Evolutionary conservation across 2,329 filamentous ascomycete genomes (phyloP), one percentile per base, ranked within the genome.

Genomic region (Akanthomyces muscarius): DNA sequence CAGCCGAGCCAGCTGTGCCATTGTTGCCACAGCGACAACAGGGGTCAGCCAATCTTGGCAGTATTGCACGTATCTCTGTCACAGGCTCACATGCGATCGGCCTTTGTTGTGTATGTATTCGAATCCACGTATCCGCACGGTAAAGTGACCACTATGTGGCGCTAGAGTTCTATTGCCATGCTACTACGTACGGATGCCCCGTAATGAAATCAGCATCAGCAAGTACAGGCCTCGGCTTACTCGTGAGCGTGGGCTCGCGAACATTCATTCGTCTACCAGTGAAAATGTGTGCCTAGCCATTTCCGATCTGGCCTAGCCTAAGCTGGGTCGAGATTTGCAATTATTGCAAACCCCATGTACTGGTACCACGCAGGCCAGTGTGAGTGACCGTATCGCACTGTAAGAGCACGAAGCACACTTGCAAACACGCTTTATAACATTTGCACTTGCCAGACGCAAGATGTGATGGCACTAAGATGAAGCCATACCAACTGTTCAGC

Each of bases 11-110:
- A 42, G 47, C 23, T 42, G 44, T 21, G 11, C 30, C 16, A 25
- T 11, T 7, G 55, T 63, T 59, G 48, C 62, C 44, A 54, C 48
- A 41, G 48, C 62, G 59, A 63, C 62, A 4, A 16, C 42, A 61
- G 47, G 50, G 50, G 50, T 41, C 28, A 41, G 44, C n/a, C n/a
- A 42, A 45, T 3, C 41, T 25, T 42, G 28, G n/a, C 42, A 38
- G 53, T 38, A 30, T 56, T 45, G 11, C 53, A 33, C 14, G 23
- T 21, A 41, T 16, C 56, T 38, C 45, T 50, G 44, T 59, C 45
- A 59, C 33, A 59, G 50, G 56, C 56, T 59, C 10, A 28, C 30
- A n/a, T 58, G 56, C 44, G 14, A 58, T 58, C 52, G 14, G 36
- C 36, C 25, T 10, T 50, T 28, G 45, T 48, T 48, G 33, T 38